Conservation (phyloP, 176 grass and related monocot species). For the Pontederia crassipes region DNA sequence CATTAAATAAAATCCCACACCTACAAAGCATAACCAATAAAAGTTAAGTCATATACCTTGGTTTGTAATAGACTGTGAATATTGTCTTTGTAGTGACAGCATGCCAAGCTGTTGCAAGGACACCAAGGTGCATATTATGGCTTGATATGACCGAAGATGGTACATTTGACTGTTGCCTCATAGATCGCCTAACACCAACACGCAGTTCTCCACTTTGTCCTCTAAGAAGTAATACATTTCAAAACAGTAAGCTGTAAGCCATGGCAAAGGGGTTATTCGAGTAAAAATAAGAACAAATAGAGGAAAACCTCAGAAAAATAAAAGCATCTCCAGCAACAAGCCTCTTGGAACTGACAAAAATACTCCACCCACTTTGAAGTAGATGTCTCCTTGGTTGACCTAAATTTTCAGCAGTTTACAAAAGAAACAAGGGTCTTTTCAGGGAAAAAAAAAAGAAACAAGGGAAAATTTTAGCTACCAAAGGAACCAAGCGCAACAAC, state of each 20-base stretch:
- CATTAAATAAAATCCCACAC: too few species aligned
- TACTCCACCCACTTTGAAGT: slow-evolving; percentile 88
- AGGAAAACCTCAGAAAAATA: slow-evolving; percentile 57
- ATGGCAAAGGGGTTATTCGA: neutral
- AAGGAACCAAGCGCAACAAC: too few species aligned
- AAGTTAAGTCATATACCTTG: slow-evolving; percentile 36
- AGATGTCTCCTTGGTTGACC: slow-evolving; percentile 87
- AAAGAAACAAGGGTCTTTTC: neutral
- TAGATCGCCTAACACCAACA: slow-evolving; percentile 63
- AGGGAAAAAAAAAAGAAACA: too few species aligned
- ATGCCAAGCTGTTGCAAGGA: slow-evolving; percentile 85
- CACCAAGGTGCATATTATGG: slow-evolving; percentile 93
- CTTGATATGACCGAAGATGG: slow-evolving; percentile 85
- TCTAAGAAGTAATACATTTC: slow-evolving; percentile 22
- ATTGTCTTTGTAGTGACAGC: slow-evolving; percentile 59
- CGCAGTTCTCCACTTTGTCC: slow-evolving; percentile 69
- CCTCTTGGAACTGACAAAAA: slow-evolving; percentile 87
- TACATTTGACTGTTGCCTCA: slow-evolving; percentile 62
- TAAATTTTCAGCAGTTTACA: slow-evolving; percentile 10
- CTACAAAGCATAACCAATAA: too few species aligned
- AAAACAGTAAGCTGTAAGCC: slow-evolving; percentile 3
- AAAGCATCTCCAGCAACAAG: slow-evolving; percentile 87
- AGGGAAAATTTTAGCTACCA: too few species aligned
- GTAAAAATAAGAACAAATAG: too few species aligned
- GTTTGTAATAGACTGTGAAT: slow-evolving; percentile 88